Base-by-base conservation (phyloP, 352 stramenopile genomes). In the Aphanomyces invadans region DNA sequence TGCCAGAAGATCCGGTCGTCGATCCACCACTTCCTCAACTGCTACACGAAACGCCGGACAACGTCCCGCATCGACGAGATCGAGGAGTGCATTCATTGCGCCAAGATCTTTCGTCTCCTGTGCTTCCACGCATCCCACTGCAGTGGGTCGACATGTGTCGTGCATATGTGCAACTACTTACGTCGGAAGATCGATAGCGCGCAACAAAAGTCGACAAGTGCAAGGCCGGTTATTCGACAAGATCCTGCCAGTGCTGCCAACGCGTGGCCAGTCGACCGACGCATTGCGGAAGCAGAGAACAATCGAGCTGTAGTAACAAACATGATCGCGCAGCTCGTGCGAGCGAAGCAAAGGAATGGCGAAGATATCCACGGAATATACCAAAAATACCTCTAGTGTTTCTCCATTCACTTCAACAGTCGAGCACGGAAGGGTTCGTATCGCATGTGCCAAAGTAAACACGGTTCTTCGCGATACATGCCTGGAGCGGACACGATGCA, bases 1-100 rank as follows among this genome's bases (percentile, higher is more conserved):
- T 95, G 86, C 68, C 83, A 92, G 69, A 95, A 95, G 73, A 82
- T 95, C 44, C 92, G 90, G 63, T 80, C 77, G n/a, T 90, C 83
- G 56, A 91, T 92, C 70, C 80, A 92, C 71, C 86, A 95, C 73
- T 95, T 95, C 52, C 79, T 92, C 66, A 81, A 82, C 28, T 95
- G 86, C 65, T 95, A 92, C 65, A 80, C 83, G 4, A 78, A 83
- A 32, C 82, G 86, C 32, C 80, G 86, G 49, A 79, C 78, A 29
- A 48, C 73, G 31, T 88, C 79, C 10, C 76, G 83, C 17, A 91
- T 95, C 62, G 86, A 95, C 69, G 92, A 81, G 83, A 92, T 57
- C 38, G 62, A 56, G 19, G n/a, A 69, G 55, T 71, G 45, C 39
- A n/a, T 88, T 17, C 83, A 81, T 66, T 95, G 86, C 69, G 84